phyloP scores from a whole-genome alignment of 495 filamentous ascomycete genomes.

The Trypethelium eluteriae region DNA sequence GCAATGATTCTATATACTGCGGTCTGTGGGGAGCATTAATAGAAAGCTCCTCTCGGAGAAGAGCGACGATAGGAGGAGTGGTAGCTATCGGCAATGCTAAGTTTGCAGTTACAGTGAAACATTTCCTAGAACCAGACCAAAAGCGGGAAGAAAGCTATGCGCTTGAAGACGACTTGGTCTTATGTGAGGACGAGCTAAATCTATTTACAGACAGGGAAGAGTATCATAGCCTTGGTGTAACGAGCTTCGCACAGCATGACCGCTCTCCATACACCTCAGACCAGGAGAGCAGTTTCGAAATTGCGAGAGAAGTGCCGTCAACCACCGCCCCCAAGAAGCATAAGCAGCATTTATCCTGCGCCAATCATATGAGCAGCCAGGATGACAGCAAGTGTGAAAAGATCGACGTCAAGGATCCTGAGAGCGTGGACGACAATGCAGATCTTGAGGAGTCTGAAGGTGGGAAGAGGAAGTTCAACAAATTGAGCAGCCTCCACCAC shows the following conservation, averaged over 20 bases:
- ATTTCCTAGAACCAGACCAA: not conserved
- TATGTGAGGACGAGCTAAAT: conserved; percentile 4
- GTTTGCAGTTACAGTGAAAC: conserved; percentile 6
- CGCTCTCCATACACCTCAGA: not conserved
- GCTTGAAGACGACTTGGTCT: not conserved
- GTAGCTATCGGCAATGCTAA: not conserved
- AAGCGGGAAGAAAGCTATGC: not conserved
- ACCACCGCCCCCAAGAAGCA: not conserved
- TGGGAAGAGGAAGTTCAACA: not conserved
- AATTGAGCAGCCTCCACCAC: not conserved
- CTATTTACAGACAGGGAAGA: not conserved
- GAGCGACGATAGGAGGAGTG: conserved; percentile 5
- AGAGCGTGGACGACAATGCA: not conserved
- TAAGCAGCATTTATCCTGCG: not conserved
- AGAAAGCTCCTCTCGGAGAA: not conserved
- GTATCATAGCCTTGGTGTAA: not conserved
- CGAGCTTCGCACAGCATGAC: not conserved
- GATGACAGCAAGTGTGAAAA: not conserved
- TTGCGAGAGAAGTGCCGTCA: conserved; percentile 6
- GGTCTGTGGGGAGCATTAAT: not conserved
- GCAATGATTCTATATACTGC: too few species aligned
- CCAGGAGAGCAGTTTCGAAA: not conserved
- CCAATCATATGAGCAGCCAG: not conserved
- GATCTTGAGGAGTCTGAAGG: not conserved
- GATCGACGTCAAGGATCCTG: not conserved